Evolutionary conservation across 345 rosid genomes (phyloP).

Genomic region (Corymbia maculata): DNA sequence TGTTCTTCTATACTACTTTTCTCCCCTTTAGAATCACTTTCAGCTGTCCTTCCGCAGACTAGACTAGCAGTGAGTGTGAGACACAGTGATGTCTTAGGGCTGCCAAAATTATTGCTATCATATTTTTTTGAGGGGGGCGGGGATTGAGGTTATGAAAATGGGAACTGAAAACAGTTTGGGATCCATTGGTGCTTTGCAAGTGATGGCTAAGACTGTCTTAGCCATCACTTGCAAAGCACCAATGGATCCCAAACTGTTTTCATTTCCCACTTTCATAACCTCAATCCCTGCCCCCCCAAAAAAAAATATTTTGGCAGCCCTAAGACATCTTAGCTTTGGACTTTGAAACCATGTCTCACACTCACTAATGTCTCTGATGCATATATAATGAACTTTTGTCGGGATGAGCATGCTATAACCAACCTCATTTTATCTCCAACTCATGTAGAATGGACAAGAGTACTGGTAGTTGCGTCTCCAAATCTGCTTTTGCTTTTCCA

Average conservation of each 20-base stretch:
- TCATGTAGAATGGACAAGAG: neutral
- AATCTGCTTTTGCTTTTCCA: neutral
- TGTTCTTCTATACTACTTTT: neutral
- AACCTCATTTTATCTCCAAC: neutral
- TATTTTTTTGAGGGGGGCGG: too few relatives aligned
- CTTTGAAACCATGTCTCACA: too few relatives aligned
- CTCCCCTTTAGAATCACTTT: neutral
- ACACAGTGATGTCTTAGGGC: neutral
- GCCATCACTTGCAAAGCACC: too few relatives aligned
- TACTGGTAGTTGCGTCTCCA: neutral
- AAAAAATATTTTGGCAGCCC: too few relatives aligned
- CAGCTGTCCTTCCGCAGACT: neutral
- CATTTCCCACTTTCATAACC: too few relatives aligned
- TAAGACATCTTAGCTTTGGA: too few relatives aligned
- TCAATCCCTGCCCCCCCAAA: too few relatives aligned
- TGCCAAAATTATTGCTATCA: neutral
- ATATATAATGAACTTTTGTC: neutral
- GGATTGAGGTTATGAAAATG: neutral
- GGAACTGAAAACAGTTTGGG: neutral
- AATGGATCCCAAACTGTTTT: too few relatives aligned
- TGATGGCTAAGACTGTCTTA: neutral
- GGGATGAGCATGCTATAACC: neutral
- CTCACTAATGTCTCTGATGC: neutral
- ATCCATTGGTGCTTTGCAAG: neutral
- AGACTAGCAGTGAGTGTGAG: neutral